Conservation (phyloP, 2,329 filamentous ascomycete species). For the Graphilbum ipis-grandicollis region DNA sequence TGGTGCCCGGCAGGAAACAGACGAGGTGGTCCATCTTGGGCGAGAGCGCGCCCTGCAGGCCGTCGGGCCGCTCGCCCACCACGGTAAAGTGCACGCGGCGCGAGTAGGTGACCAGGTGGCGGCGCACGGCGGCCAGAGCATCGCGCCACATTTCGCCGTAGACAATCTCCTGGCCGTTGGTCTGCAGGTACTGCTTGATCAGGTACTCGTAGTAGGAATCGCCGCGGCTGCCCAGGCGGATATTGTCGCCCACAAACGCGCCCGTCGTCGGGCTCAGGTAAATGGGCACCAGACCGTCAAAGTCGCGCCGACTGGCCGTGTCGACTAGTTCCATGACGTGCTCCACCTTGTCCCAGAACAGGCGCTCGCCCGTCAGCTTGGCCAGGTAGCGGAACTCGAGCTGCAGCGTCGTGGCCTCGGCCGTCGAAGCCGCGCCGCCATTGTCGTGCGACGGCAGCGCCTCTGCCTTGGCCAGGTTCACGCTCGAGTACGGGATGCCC, state of each 20-base stretch:
- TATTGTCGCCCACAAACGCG: constrained; percentile 65
- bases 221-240: constrained; percentile 80
- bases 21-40: constrained; percentile 98
- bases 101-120: constrained; percentile 83
- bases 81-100: constrained; percentile 68
- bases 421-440: constrained; percentile 77
- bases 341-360: constrained; percentile 86
- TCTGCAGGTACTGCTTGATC: constrained; percentile 96
- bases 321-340: constrained; percentile 86
- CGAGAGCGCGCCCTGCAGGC: constrained; percentile 46
- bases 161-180: constrained; percentile 65
- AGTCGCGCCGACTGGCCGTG: constrained; percentile 53
- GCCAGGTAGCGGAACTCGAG: constrained; percentile 95
- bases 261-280: constrained; percentile 70
- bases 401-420: constrained; percentile 82
- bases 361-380: constrained; percentile 79
- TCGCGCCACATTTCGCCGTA: constrained; percentile 93
- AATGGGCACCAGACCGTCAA: constrained; percentile 80
- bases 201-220: constrained; percentile 99
- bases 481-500: constrained; percentile 77
- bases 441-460: constrained; percentile 73
- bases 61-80: constrained; percentile 67
- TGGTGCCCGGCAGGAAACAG: constrained; percentile 94
- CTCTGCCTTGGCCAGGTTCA: constrained; percentile 63
- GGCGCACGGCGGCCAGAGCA: constrained; percentile 66